phyloP scores from a whole-genome alignment of 2,329 filamentous ascomycete species.

The Leptosphaerulina australis region DNA sequence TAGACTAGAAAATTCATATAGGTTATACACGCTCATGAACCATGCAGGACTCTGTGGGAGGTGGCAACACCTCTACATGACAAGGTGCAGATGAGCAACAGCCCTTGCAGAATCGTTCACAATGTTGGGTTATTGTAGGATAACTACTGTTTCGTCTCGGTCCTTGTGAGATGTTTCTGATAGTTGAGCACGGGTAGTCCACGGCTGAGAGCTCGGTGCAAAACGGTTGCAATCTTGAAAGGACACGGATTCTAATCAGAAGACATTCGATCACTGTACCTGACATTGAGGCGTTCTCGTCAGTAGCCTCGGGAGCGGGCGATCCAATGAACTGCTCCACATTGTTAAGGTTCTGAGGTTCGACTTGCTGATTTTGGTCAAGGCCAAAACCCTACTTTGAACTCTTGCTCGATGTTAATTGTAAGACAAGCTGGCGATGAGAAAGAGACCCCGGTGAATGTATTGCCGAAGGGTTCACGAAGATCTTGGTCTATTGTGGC shows the following conservation, averaged over 20 bases:
- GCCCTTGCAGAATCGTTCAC: neutral
- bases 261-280: constrained; percentile 9
- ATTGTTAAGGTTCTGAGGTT: constrained; percentile 17
- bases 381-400: constrained; percentile 16
- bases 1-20: neutral
- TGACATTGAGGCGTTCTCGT: constrained; percentile 13
- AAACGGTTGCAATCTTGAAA: constrained; percentile 7
- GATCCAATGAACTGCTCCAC: constrained; percentile 13
- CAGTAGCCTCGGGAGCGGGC: constrained; percentile 17
- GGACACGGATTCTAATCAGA: neutral
- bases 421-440: constrained; percentile 2
- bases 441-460: neutral
- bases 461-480: neutral
- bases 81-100: neutral
- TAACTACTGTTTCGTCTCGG: neutral
- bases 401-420: constrained; percentile 19
- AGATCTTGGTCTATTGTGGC: constrained; percentile 2
- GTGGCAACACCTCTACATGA: neutral
- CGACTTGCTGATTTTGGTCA: constrained; percentile 20
- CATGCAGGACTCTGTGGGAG: neutral
- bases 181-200: neutral
- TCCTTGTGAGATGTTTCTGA: neutral
- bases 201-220: constrained; percentile 13
- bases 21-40: too few relatives aligned
- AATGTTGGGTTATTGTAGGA: neutral